Evolutionary conservation across 2,329 filamentous ascomycete genomes (phyloP), one percentile per base, ranked within the genome.

Genomic region (Paradendryphiella salina): DNA sequence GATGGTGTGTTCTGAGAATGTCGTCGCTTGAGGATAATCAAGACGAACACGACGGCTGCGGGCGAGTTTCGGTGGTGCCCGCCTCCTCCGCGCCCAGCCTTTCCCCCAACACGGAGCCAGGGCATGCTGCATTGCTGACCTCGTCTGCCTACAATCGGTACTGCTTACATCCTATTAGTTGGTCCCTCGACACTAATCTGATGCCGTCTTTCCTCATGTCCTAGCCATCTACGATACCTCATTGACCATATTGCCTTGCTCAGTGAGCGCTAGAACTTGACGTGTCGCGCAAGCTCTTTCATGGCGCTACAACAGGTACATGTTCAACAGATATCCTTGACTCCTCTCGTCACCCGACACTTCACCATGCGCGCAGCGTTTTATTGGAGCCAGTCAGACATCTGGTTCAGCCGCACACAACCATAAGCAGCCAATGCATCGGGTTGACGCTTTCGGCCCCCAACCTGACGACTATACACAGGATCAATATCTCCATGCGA

Each of bases 401-500:
- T 39, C 21, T 28, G 17, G 7, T 34, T 50, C 57, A 60, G 57
- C 52, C 52, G 54, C 52, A 53, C 43, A 46, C 26, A 20, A 21
- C 46, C 46, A 31, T 42, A 52, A 44, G 42, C 47, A 48, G 54
- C 48, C 37, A 55, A 45, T 39, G 29, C 33, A 23, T 28, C 41
- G n/a, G 18, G 33, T 36, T 29, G 20, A 10, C 43, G 18, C 26
- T 33, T 52, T 49, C 40, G 44, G 51, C 51, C 52, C 57, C 57
- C 57, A 58, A 53, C 17, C 7, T 38, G 14, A 31, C 42, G 17
- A 28, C 17, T 21, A 29, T 26, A 28, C 38, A 56, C 51, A 47
- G 54, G 52, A 34, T 17, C 26, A 29, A 36, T 23, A 13, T 26
- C 9, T 10, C 17, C 21, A 35, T 32, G 8, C 4, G 10, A 39